Conservation (phyloP, 768 basidiomycete genomes). For the Collybia sp. region DNA sequence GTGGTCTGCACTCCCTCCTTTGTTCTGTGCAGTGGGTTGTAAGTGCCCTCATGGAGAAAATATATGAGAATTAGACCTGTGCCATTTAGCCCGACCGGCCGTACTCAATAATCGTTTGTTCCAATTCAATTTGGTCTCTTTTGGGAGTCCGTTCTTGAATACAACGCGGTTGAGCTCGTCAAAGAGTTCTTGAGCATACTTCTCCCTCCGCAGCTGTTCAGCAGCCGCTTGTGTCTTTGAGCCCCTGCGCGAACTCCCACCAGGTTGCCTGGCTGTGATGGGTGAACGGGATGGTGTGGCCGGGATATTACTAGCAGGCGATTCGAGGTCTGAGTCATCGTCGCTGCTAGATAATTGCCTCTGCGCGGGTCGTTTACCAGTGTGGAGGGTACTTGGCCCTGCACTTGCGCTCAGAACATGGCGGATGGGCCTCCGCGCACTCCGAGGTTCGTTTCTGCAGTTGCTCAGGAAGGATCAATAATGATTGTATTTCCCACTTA, state of each 20-base stretch:
- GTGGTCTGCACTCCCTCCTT: constrained; percentile 53
- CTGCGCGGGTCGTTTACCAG: constrained; percentile 1
- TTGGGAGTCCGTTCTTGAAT: constrained; percentile 52
- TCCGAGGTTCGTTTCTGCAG: constrained; percentile 44
- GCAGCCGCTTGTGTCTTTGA: constrained; percentile 39
- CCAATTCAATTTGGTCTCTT: constrained; percentile 57
- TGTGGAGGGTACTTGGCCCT: constrained; percentile 3
- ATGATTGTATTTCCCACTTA: constrained; percentile 14
- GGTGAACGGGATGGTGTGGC: neutral
- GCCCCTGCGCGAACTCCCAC: constrained; percentile 7
- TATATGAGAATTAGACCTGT: constrained; percentile 32
- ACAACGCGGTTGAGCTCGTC: constrained; percentile 51
- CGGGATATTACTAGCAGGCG: neutral
- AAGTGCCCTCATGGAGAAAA: neutral
- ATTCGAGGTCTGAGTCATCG: neutral
- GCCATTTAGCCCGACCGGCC: constrained; percentile 67
- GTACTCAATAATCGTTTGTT: constrained; percentile 62
- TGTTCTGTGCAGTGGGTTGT: constrained; percentile 29
- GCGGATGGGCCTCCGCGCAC: constrained; percentile 40
- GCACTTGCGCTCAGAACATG: constrained; percentile 5
- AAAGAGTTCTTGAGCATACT: constrained; percentile 59
- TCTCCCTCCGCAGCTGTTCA: constrained; percentile 38
- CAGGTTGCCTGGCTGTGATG: constrained; percentile 3
- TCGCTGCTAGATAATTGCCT: neutral
- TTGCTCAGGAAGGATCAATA: too few species aligned